Evolutionary conservation across 2,329 filamentous ascomycete genomes (phyloP).

Genomic region (Verticillium nonalfalfae): DNA sequence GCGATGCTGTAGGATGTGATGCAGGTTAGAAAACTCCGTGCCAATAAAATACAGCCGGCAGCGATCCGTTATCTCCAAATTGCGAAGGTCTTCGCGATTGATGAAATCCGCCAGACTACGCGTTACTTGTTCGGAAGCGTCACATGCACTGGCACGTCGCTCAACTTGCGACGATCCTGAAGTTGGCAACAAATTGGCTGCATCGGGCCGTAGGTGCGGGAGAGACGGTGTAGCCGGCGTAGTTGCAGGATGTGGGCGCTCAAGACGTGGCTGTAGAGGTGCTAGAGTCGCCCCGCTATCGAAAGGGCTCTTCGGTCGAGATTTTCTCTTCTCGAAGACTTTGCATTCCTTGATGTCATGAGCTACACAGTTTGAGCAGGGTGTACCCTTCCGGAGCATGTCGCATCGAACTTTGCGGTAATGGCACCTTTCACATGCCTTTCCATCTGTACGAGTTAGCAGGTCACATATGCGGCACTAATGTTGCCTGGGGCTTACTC

Average conservation of each 20-base stretch:
- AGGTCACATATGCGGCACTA: too few species aligned
- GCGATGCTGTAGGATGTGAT: conserved; percentile 46
- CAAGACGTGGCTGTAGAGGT: conserved; percentile 37
- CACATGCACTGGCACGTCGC: not conserved
- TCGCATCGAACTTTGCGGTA: conserved; percentile 45
- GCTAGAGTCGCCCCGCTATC: conserved; percentile 19
- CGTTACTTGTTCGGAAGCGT: conserved; percentile 26
- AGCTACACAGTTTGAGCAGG: conserved; percentile 40
- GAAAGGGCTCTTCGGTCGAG: conserved; percentile 24
- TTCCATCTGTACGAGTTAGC: conserved; percentile 18
- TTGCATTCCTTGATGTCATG: conserved; percentile 33
- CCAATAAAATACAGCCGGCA: conserved; percentile 48
- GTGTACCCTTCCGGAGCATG: conserved; percentile 35
- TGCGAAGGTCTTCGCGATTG: conserved; percentile 36
- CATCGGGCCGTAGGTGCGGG: not conserved
- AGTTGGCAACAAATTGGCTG: not conserved
- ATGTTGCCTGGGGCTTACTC: conserved; percentile 1
- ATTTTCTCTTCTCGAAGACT: conserved; percentile 44
- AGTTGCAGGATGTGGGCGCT: conserved; percentile 19
- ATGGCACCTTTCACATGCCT: conserved; percentile 41
- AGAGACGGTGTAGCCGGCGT: conserved; percentile 14
- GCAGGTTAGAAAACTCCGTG: conserved; percentile 48
- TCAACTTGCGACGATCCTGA: not conserved
- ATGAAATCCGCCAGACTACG: conserved; percentile 44
- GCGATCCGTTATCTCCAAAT: conserved; percentile 37